Conservation (phyloP, 768 basidiomycete genomes). For the Mycena crocata region DNA sequence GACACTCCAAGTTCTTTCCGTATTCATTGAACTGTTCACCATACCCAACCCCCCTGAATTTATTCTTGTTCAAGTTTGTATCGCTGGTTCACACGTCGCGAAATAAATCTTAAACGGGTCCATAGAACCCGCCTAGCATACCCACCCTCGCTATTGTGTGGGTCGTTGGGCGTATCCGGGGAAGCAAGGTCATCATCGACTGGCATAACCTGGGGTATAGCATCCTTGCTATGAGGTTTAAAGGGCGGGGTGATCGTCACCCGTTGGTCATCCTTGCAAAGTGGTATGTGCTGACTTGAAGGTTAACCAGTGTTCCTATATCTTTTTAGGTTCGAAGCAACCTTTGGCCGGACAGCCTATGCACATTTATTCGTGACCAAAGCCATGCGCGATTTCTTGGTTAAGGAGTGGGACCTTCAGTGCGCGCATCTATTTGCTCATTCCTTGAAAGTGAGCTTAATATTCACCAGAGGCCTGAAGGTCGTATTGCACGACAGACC, state of each 20-base stretch:
- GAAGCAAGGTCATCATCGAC: constrained; percentile 93
- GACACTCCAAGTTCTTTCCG: constrained; percentile 69
- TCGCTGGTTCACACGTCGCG: background rate
- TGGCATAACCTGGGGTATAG: constrained; percentile 99
- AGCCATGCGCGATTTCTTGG: constrained; percentile 83
- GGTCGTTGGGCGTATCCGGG: constrained; percentile 72
- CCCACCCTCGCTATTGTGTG: constrained; percentile 92
- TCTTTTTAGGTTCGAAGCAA: constrained; percentile 78
- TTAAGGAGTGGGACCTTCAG: constrained; percentile 81
- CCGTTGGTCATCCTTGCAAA: constrained; percentile 79
- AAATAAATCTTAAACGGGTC: background rate
- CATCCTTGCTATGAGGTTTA: constrained; percentile 75
- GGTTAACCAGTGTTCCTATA: background rate
- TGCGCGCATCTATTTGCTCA: constrained; percentile 51
- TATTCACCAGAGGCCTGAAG: constrained; percentile 72
- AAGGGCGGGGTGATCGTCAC: constrained; percentile 76
- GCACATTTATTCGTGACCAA: constrained; percentile 94
- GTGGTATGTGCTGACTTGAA: constrained; percentile 59
- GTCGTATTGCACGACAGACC: constrained; percentile 91
- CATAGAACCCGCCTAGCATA: constrained; percentile 95
- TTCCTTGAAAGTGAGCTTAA: constrained; percentile 1
- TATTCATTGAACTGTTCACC: constrained; percentile 71
- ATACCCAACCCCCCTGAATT: constrained; percentile 81
- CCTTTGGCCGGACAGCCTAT: constrained; percentile 84
- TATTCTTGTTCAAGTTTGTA: constrained; percentile 88